These are phyloP conservation scores for Xylaria sp. DNA, from an alignment of 495 filamentous ascomycete genomes.

Conservation along the genomic window DNA sequence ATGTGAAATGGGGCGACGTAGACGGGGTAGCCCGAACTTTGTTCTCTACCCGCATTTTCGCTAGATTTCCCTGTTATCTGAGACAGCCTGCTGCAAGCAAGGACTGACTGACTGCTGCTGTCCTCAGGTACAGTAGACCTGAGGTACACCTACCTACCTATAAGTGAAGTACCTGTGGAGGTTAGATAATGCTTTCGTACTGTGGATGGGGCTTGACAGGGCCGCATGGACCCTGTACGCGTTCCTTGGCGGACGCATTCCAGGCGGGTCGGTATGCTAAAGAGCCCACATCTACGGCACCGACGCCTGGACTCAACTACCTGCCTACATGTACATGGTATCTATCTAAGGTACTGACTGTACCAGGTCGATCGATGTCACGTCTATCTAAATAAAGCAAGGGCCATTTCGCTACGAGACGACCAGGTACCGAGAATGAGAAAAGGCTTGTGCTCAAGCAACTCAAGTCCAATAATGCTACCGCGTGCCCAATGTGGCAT, in stretches of 20 bases:
- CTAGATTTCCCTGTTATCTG: constrained; percentile 14
- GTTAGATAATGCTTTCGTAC: neutral
- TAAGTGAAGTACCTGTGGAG: too few species aligned
- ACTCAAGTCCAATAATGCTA: neutral
- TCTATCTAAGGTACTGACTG: too few species aligned
- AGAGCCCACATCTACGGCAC: neutral
- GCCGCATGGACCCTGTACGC: neutral
- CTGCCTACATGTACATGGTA: too few species aligned
- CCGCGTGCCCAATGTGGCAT: neutral
- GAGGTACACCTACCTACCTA: too few species aligned
- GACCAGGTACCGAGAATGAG: neutral
- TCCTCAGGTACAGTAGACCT: too few species aligned
- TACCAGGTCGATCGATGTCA: too few species aligned
- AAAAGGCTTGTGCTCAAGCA: neutral
- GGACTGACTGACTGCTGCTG: neutral
- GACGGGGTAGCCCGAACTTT: constrained; percentile 1
- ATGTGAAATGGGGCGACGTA: constrained; percentile 15
- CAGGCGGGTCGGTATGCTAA: neutral
- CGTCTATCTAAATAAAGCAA: neutral
- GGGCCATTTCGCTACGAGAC: neutral
- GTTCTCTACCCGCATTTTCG: constrained; percentile 7
- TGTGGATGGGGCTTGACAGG: neutral
- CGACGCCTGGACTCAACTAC: neutral
- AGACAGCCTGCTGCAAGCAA: constrained; percentile 2
- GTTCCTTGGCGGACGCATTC: neutral